phyloP scores from a whole-genome alignment of 495 filamentous ascomycete species.

The Penicillium tannophilum region DNA sequence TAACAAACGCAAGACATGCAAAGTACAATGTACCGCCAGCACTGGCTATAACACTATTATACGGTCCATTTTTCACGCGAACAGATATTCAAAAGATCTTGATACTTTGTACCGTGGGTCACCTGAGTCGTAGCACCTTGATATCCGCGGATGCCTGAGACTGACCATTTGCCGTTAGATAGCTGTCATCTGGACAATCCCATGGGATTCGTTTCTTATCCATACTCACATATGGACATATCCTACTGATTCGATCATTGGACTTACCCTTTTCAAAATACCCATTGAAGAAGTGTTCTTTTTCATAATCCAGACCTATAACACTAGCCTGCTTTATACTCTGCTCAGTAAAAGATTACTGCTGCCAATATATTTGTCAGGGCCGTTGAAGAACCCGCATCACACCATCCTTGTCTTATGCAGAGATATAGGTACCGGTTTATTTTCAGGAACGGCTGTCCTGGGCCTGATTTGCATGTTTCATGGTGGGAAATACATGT shows the following conservation, averaged over 20 bases:
- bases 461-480: background rate
- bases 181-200: slow-evolving; percentile 62
- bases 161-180: slow-evolving; percentile 31
- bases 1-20: slow-evolving; percentile 57
- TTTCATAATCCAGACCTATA: slow-evolving; percentile 74
- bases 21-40: slow-evolving; percentile 68
- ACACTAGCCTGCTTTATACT: slow-evolving; percentile 64
- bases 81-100: slow-evolving; percentile 60
- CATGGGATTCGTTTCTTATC: slow-evolving; percentile 74
- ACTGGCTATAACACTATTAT: slow-evolving; percentile 54
- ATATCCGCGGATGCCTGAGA: background rate
- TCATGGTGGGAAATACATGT: slow-evolving; percentile 38
- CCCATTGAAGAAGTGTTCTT: slow-evolving; percentile 72
- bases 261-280: slow-evolving; percentile 58
- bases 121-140: background rate
- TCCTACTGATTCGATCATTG: slow-evolving; percentile 59
- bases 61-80: slow-evolving; percentile 58
- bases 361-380: slow-evolving; percentile 52
- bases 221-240: slow-evolving; percentile 67
- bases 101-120: slow-evolving; percentile 49
- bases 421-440: too few species aligned
- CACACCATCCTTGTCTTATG: background rate
- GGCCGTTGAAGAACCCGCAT: slow-evolving; percentile 15
- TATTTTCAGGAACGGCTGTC: background rate
- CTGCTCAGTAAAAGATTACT: slow-evolving; percentile 63